Evolutionary conservation across 768 basidiomycete genomes (phyloP).

Genomic region (Tylopilus balloui): DNA sequence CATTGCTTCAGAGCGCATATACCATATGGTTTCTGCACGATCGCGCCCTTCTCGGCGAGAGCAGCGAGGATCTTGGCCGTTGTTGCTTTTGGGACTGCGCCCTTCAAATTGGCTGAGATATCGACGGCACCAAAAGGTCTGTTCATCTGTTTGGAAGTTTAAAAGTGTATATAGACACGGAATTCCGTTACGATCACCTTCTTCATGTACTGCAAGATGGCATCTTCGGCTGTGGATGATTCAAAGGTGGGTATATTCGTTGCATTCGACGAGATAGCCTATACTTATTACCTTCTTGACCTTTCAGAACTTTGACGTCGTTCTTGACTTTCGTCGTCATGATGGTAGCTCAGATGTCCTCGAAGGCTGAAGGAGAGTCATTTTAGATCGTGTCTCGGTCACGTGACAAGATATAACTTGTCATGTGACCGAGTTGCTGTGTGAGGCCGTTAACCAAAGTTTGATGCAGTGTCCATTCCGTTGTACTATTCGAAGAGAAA

Average conservation of each 20-base stretch:
- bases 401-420: neutral
- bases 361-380: neutral
- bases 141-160: slow-evolving; percentile 64
- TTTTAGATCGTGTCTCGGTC: neutral
- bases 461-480: no score
- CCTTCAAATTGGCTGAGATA: slow-evolving; percentile 86
- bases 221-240: slow-evolving; percentile 56
- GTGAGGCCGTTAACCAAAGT: no score
- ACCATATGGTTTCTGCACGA: slow-evolving; percentile 85
- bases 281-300: slow-evolving; percentile 56
- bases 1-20: slow-evolving; percentile 11
- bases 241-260: neutral
- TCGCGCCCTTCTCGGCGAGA: slow-evolving; percentile 80
- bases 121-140: slow-evolving; percentile 93
- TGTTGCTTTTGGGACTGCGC: slow-evolving; percentile 77
- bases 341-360: neutral
- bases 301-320: slow-evolving; percentile 63
- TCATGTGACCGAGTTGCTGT: no score
- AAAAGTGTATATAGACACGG: slow-evolving; percentile 5
- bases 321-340: slow-evolving; percentile 49
- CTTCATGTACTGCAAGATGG: slow-evolving; percentile 75
- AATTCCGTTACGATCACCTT: slow-evolving; percentile 36
- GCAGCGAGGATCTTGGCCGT: slow-evolving; percentile 79
- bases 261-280: neutral
- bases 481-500: no score